Conservation (phyloP, 768 basidiomycete genomes). For the Serendipita sp. region DNA sequence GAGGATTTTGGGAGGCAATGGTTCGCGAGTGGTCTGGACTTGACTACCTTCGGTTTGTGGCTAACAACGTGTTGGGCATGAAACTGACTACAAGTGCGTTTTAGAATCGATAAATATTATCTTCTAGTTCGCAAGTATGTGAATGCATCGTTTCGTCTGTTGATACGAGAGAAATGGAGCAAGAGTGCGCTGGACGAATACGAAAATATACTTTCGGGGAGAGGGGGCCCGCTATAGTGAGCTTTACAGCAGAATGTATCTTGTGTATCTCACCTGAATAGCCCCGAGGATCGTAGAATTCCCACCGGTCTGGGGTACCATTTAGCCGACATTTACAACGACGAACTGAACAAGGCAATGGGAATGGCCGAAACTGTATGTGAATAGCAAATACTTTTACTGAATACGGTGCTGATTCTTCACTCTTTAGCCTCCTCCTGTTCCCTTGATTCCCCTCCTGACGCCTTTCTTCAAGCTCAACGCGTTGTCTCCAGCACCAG, state of each 20-base stretch:
- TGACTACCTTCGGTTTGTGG: slow-evolving; percentile 65
- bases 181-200: slow-evolving; percentile 37
- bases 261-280: slow-evolving; percentile 19
- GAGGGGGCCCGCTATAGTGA: slow-evolving; percentile 79
- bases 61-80: slow-evolving; percentile 8
- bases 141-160: slow-evolving; percentile 69
- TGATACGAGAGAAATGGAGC: slow-evolving; percentile 61
- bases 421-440: slow-evolving; percentile 19
- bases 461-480: slow-evolving; percentile 59
- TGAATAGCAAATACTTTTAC: not conserved
- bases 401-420: slow-evolving; percentile 27
- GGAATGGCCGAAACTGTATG: slow-evolving; percentile 4
- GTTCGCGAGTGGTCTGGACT: slow-evolving; percentile 91
- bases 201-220: slow-evolving; percentile 44
- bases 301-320: slow-evolving; percentile 73
- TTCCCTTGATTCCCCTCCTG: slow-evolving; percentile 40
- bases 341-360: slow-evolving; percentile 58
- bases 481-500: slow-evolving; percentile 45
- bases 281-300: slow-evolving; percentile 53
- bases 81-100: not conserved
- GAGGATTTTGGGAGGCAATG: slow-evolving; percentile 81
- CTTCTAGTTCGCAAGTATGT: slow-evolving; percentile 83
- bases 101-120: slow-evolving; percentile 93
- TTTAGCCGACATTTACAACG: slow-evolving; percentile 74
- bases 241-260: slow-evolving; percentile 15